phyloP scores from a whole-genome alignment of 176 grass and related monocot genomes.

The Echinochloa phyllopogon region DNA sequence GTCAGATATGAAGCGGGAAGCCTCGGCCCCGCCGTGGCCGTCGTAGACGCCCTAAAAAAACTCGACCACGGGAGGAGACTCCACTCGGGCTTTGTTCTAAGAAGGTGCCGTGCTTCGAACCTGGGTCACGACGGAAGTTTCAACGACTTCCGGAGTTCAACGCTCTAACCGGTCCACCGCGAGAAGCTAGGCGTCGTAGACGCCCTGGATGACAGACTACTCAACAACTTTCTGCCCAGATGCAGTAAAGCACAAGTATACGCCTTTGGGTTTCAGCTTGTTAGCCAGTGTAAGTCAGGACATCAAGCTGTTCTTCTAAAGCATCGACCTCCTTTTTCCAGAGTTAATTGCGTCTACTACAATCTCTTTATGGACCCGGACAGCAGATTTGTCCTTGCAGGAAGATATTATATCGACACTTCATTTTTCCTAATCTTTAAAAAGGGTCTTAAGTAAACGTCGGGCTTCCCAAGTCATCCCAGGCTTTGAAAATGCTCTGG shows the following conservation, averaged over 20 bases:
- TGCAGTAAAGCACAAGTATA: not conserved
- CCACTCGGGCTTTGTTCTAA: no score
- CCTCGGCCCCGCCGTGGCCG: conserved; percentile 80
- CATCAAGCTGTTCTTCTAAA: not conserved
- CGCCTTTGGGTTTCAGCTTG: not conserved
- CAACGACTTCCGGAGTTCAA: no score
- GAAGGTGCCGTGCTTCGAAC: no score
- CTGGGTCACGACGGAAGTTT: no score
- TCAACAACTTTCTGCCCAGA: not conserved
- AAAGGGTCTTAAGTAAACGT: conserved; percentile 66
- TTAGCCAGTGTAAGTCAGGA: not conserved
- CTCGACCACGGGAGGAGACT: no score
- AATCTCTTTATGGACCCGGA: not conserved
- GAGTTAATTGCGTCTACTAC: not conserved
- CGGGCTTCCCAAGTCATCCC: conserved; percentile 59
- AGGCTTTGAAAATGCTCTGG: conserved; percentile 78
- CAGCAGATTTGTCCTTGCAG: not conserved
- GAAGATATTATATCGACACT: conserved; percentile 34
- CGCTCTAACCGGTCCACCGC: no score
- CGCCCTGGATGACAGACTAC: not conserved
- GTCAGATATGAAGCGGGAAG: conserved; percentile 66
- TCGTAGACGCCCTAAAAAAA: conserved; percentile 72
- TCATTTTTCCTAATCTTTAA: conserved; percentile 48
- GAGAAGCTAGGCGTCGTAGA: no score
- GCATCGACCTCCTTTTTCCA: not conserved